Percentiles rank a stretch among this genome's conserved stretches.
phyloP scores from a whole-genome alignment of 2,329 filamentous ascomycete genomes.

The Ustulina deusta region DNA sequence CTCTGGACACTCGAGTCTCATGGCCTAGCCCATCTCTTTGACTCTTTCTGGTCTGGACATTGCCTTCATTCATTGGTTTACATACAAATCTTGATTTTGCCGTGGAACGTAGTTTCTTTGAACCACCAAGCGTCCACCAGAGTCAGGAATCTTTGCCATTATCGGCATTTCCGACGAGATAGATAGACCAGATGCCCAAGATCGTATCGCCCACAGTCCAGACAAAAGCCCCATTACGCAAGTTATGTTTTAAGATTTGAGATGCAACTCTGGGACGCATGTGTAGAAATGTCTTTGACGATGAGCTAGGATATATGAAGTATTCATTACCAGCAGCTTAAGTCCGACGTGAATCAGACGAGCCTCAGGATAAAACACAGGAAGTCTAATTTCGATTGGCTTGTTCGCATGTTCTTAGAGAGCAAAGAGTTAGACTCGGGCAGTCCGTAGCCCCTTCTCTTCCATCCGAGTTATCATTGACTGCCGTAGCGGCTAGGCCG shows the following conservation, averaged over 20 bases:
- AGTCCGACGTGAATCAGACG: background rate
- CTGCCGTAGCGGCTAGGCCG: background rate
- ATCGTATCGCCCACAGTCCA: background rate
- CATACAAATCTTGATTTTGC: background rate
- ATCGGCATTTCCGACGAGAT: background rate
- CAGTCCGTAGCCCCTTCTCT: background rate
- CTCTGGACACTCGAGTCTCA: background rate
- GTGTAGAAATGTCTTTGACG: background rate
- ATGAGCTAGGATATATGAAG: background rate
- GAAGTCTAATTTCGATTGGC: background rate
- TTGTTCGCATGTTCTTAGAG: no score
- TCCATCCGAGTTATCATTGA: background rate
- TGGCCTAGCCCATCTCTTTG: slow-evolving; percentile 10
- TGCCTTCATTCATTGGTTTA: background rate
- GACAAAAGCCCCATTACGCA: background rate
- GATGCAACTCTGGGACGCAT: background rate
- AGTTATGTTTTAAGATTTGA: background rate
- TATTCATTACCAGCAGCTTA: background rate
- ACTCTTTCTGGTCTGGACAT: background rate
- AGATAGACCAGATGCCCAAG: no score
- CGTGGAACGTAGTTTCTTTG: background rate
- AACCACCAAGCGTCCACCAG: background rate
- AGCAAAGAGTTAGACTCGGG: background rate
- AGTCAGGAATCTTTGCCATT: background rate
- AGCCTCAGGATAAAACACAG: background rate